phyloP scores from a whole-genome alignment of 306 rosid species.

The Lathyrus sativus region DNA sequence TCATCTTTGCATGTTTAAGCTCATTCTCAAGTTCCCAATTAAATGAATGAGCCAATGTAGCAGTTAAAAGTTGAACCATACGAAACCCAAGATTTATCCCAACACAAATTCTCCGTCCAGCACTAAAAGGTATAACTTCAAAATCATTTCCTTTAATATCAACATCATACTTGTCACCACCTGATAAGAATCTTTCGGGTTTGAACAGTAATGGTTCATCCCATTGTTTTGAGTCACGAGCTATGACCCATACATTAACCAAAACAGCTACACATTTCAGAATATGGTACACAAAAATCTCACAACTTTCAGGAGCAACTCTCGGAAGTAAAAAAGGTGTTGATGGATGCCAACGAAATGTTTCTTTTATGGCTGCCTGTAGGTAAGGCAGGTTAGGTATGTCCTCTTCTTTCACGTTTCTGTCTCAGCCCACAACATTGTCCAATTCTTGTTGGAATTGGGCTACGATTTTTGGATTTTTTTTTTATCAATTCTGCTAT shows the following conservation, averaged over 20 bases:
- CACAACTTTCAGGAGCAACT: too few species aligned
- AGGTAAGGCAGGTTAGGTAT: conserved; percentile 55
- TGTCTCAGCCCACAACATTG: conserved; percentile 56
- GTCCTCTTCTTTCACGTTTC: conserved; percentile 57
- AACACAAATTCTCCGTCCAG: conserved; percentile 79
- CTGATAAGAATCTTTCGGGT: conserved; percentile 66
- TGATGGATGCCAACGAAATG: conserved; percentile 4
- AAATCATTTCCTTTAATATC: too few species aligned
- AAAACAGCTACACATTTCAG: too few species aligned
- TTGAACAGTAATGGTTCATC: conserved; percentile 51
- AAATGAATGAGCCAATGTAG: too few species aligned
- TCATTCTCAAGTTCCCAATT: conserved; percentile 32
- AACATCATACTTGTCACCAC: conserved; percentile 54
- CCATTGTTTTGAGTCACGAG: too few species aligned
- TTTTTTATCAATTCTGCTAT: conserved; percentile 64
- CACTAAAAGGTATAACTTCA: conserved; percentile 64
- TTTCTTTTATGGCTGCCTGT: conserved; percentile 77
- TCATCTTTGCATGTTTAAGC: conserved; percentile 44
- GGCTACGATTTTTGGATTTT: conserved; percentile 54
- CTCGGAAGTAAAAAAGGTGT: too few species aligned
- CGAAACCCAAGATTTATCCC: conserved; percentile 72
- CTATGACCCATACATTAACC: too few species aligned
- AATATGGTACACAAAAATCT: too few species aligned
- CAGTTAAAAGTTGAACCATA: conserved; percentile 50
- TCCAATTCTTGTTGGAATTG: conserved; percentile 23